A percentile compares a stretch with the other conserved stretches of the same genome.
These are phyloP conservation scores for Boletus fagicola DNA, from an alignment of 768 basidiomycete genomes.

Conservation along the genomic window DNA sequence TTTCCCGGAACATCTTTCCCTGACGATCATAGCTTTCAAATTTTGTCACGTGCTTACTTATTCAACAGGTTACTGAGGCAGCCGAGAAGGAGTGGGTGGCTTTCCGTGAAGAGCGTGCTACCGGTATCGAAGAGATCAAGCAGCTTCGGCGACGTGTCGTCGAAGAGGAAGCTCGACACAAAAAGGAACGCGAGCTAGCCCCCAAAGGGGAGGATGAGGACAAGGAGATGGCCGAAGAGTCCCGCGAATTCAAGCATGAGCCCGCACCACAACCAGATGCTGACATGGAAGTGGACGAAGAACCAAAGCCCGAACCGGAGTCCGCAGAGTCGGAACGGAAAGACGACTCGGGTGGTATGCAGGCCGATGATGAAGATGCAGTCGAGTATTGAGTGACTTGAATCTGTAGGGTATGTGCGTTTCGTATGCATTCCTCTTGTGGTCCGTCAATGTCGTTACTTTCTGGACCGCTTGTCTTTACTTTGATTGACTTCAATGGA, in stretches of 20 bases:
- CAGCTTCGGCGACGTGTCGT: slow-evolving; percentile 61
- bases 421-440: slow-evolving; percentile 24
- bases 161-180: slow-evolving; percentile 57
- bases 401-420: slow-evolving; percentile 29
- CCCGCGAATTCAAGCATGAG: slow-evolving; percentile 18
- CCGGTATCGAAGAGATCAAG: slow-evolving; percentile 60
- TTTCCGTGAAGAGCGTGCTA: slow-evolving; percentile 59
- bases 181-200: slow-evolving; percentile 39
- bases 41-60: slow-evolving; percentile 3
- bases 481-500: slow-evolving; percentile 11
- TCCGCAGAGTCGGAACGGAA: slow-evolving; percentile 45
- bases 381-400: slow-evolving; percentile 60
- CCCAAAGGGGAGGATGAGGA: slow-evolving; percentile 32
- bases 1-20: neutral
- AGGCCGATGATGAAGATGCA: slow-evolving; percentile 76
- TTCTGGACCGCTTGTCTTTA: slow-evolving; percentile 21
- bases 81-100: slow-evolving; percentile 65
- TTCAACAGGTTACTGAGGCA: slow-evolving; percentile 54
- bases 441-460: slow-evolving; percentile 4
- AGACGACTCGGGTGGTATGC: slow-evolving; percentile 52
- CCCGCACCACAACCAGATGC: slow-evolving; percentile 23
- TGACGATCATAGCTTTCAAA: neutral
- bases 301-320: slow-evolving; percentile 36
- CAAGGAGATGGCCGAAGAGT: slow-evolving; percentile 36
- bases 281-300: slow-evolving; percentile 38